These are phyloP conservation scores for Salix purpurea DNA, from an alignment of 345 rosid genomes.

Conservation along the genomic window DNA sequence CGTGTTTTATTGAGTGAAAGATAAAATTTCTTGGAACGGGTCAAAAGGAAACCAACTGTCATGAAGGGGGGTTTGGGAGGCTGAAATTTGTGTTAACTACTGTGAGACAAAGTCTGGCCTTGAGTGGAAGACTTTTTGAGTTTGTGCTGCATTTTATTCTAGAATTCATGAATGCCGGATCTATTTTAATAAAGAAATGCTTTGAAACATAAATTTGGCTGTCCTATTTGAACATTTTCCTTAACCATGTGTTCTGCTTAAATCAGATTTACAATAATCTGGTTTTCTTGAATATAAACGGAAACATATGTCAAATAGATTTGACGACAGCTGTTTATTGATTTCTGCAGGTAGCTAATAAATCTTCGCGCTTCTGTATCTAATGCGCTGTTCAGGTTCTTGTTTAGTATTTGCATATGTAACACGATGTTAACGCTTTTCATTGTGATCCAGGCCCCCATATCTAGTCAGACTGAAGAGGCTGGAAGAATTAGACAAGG, in stretches of 20 bases:
- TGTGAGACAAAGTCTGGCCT: neutral
- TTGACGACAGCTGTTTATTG: neutral
- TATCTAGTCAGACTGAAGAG: conserved; percentile 33
- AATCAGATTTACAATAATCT: neutral
- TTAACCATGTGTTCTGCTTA: neutral
- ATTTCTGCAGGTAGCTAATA: neutral
- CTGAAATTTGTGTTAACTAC: neutral
- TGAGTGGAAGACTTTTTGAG: neutral
- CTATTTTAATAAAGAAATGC: neutral
- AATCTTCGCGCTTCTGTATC: neutral
- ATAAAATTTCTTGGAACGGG: neutral
- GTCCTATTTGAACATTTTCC: neutral
- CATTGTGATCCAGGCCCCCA: conserved; percentile 19
- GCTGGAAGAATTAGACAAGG: conserved; percentile 27
- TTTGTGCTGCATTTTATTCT: neutral
- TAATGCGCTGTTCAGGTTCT: neutral
- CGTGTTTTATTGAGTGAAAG: neutral
- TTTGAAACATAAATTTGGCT: neutral
- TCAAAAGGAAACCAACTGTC: neutral
- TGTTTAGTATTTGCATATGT: neutral
- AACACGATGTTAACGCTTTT: neutral
- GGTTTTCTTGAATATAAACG: neutral
- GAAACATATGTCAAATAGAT: neutral
- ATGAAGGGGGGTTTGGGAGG: neutral
- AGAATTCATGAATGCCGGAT: neutral